Percentiles rank a stretch among this genome's conserved stretches.
phyloP scores from a whole-genome alignment of 2,329 filamentous ascomycete genomes.

The Aspergillus sp. region DNA sequence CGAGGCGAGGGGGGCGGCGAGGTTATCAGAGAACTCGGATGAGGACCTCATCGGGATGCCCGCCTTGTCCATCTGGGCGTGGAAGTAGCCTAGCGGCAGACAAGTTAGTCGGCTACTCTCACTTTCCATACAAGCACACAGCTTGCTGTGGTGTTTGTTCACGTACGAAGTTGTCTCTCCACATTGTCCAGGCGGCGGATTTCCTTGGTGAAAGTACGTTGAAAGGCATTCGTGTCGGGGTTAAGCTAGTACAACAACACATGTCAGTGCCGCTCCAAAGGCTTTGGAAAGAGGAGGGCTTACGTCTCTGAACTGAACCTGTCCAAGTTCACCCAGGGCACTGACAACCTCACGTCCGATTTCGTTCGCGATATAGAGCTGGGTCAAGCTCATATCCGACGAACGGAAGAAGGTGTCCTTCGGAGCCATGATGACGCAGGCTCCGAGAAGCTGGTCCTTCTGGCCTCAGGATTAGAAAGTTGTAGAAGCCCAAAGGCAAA shows the following conservation, averaged over 20 bases:
- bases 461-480: conserved; percentile 15
- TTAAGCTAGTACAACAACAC: conserved; percentile 65
- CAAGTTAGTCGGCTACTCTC: conserved; percentile 1
- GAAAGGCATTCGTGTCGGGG: conserved; percentile 87
- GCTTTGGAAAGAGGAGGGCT: conserved; percentile 32
- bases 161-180: conserved; percentile 90
- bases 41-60: conserved; percentile 82
- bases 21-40: conserved; percentile 82
- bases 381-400: conserved; percentile 99
- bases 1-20: conserved; percentile 82
- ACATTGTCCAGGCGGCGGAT: conserved; percentile 97
- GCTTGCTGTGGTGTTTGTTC: neutral
- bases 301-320: conserved; percentile 97
- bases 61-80: conserved; percentile 91
- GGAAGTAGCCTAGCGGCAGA: conserved; percentile 74
- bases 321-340: conserved; percentile 89
- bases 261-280: conserved; percentile 15
- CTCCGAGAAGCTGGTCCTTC: conserved; percentile 22
- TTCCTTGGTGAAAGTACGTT: conserved; percentile 95
- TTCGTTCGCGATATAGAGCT: conserved; percentile 99
- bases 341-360: conserved; percentile 97
- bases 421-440: conserved; percentile 53
- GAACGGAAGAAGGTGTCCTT: conserved; percentile 98
- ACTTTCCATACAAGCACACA: neutral
- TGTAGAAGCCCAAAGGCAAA: conserved; percentile 2